phyloP scores from a whole-genome alignment of 106 monocot species.

The Platanthera guangdongensis region DNA sequence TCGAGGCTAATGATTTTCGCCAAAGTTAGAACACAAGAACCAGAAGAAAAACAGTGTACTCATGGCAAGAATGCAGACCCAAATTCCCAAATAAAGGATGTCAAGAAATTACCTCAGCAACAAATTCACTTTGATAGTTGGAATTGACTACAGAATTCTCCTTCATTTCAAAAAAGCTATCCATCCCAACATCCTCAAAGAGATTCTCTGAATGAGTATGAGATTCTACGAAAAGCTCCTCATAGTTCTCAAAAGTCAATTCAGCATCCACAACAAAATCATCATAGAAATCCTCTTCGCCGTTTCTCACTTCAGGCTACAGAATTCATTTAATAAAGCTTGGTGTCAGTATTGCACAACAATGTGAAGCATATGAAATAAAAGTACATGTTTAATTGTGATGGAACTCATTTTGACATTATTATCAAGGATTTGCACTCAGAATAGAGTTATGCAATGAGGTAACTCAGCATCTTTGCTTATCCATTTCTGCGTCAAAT shows the following conservation, averaged over 20 bases:
- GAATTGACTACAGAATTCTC: constrained; percentile 37
- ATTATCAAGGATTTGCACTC: too few species aligned
- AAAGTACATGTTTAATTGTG: neutral
- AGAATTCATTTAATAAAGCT: constrained; percentile 12
- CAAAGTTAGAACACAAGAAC: neutral
- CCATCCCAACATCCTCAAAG: constrained; percentile 63
- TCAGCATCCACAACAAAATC: constrained; percentile 55
- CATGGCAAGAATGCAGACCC: neutral
- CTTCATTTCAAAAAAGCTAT: constrained; percentile 56
- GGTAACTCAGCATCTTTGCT: neutral
- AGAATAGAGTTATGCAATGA: too few species aligned
- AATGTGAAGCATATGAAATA: constrained; percentile 19
- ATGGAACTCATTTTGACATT: too few species aligned
- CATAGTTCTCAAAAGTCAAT: constrained; percentile 68
- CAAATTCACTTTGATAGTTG: constrained; percentile 27
- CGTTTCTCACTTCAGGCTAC: constrained; percentile 10
- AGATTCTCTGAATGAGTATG: constrained; percentile 30
- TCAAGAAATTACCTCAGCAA: constrained; percentile 21
- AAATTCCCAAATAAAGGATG: neutral
- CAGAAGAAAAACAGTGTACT: neutral
- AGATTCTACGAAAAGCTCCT: constrained; percentile 60
- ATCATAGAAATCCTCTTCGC: constrained; percentile 31
- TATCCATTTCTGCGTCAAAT: neutral
- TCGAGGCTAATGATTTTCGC: neutral
- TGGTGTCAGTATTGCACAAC: constrained; percentile 3